Conservation (phyloP, 306 rosid genomes). For the Trifolium fragiferum region DNA sequence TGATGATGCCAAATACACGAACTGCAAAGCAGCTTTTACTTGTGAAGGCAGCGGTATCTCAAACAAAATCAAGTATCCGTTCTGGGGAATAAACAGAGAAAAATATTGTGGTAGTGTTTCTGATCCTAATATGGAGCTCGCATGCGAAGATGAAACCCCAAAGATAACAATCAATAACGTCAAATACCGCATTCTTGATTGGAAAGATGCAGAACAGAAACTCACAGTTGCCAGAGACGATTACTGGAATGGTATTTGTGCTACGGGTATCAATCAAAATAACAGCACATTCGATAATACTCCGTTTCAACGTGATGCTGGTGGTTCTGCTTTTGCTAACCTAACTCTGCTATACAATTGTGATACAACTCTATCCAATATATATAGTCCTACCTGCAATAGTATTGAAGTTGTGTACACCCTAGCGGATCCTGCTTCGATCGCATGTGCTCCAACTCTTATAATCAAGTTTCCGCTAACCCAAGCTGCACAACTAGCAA, state of each 20-base stretch:
- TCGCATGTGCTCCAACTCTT: background rate
- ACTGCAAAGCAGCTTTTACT: slow-evolving; percentile 15
- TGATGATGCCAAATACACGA: background rate
- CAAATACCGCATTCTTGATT: slow-evolving; percentile 35
- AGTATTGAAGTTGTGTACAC: background rate
- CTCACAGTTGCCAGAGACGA: background rate
- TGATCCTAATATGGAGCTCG: background rate
- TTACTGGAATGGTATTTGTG: background rate
- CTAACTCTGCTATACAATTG: background rate
- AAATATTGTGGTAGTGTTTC: slow-evolving; percentile 18
- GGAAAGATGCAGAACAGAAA: background rate
- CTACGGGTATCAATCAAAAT: background rate
- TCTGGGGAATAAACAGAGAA: slow-evolving; percentile 39
- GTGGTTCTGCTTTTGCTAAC: background rate
- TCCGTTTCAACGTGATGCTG: background rate
- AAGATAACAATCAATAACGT: background rate
- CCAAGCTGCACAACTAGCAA: background rate
- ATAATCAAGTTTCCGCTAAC: background rate
- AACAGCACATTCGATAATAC: background rate
- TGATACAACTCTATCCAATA: background rate
- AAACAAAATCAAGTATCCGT: slow-evolving; percentile 37
- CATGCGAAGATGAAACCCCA: slow-evolving; percentile 40
- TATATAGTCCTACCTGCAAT: background rate
- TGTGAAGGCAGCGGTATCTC: background rate
- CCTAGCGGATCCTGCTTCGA: rapidly evolving